Evolutionary conservation across 352 stramenopile genomes (phyloP).

Genomic region (Blastocystis hominis): DNA sequence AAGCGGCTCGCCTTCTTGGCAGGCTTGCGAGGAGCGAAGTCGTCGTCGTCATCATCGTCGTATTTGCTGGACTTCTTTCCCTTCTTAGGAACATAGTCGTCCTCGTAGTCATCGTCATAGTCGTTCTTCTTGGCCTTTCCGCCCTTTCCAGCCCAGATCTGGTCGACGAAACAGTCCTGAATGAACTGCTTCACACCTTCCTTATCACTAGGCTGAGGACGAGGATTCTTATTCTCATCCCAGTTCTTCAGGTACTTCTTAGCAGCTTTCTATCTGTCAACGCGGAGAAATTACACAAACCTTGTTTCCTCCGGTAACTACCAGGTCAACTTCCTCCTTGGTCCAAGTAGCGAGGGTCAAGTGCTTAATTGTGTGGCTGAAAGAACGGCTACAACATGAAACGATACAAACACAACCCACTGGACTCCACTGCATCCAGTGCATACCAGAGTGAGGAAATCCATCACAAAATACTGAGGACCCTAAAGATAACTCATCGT

Average conservation of each 20-base stretch:
- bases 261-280: constrained; percentile 34
- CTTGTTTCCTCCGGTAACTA: constrained; percentile 31
- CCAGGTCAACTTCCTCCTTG: constrained; percentile 36
- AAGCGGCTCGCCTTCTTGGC: background rate
- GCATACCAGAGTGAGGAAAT: constrained; percentile 50
- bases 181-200: constrained; percentile 15
- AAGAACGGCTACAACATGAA: constrained; percentile 10
- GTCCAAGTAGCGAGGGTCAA: constrained; percentile 30
- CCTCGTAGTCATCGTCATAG: background rate
- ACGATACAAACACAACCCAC: background rate
- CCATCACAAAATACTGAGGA: constrained; percentile 52
- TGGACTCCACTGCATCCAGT: constrained; percentile 43
- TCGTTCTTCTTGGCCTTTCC: background rate
- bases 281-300: background rate
- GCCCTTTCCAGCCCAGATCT: background rate
- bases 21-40: constrained; percentile 16
- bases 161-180: constrained; percentile 46
- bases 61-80: background rate
- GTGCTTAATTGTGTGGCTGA: constrained; percentile 45
- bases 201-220: constrained; percentile 39
- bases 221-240: constrained; percentile 47
- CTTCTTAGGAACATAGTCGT: background rate
- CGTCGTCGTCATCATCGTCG: background rate
- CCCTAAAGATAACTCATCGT: background rate
- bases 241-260: constrained; percentile 49